These are phyloP conservation scores for Clarireedia sp. DNA, from an alignment of 2,329 filamentous ascomycete genomes.

Conservation along the genomic window DNA sequence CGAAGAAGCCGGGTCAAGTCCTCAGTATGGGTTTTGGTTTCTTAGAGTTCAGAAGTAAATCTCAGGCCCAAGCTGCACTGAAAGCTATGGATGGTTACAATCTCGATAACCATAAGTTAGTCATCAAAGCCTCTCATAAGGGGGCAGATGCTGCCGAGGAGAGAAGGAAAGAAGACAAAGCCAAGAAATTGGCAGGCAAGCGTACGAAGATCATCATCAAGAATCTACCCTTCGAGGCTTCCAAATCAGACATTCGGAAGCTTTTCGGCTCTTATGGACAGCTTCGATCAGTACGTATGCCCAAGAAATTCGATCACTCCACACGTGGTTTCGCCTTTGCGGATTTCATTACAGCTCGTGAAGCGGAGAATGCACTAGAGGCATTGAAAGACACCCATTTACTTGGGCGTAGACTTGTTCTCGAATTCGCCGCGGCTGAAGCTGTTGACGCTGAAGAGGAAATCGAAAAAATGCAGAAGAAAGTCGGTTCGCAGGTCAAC, in stretches of 20 bases:
- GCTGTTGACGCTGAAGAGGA: constrained; percentile 89
- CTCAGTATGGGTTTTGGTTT: constrained; percentile 98
- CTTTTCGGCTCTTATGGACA: constrained; percentile 88
- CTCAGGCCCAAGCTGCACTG: constrained; percentile 70
- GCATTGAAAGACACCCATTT: constrained; percentile 89
- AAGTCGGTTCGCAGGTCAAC: constrained; percentile 82
- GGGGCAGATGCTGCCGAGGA: constrained; percentile 83
- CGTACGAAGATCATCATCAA: constrained; percentile 95
- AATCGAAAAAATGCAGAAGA: constrained; percentile 94
- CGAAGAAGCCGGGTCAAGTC: constrained; percentile 80
- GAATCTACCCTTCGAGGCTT: constrained; percentile 92
- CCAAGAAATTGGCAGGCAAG: constrained; percentile 68
- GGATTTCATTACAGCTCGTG: constrained; percentile 84
- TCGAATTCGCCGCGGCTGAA: constrained; percentile 87
- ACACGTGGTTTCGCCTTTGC: constrained; percentile 95
- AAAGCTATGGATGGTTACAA: constrained; percentile 81
- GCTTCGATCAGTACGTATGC: constrained; percentile 83
- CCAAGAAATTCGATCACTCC: constrained; percentile 85
- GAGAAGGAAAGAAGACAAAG: constrained; percentile 70
- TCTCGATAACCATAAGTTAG: constrained; percentile 79
- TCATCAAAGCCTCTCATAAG: constrained; percentile 81
- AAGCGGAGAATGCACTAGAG: constrained; percentile 85
- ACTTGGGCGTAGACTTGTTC: constrained; percentile 77
- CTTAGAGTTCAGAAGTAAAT: constrained; percentile 74
- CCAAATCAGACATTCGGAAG: constrained; percentile 82